These are phyloP conservation scores for Penicillium capsulatum DNA, from an alignment of 2,329 filamentous ascomycete genomes.

Conservation along the genomic window DNA sequence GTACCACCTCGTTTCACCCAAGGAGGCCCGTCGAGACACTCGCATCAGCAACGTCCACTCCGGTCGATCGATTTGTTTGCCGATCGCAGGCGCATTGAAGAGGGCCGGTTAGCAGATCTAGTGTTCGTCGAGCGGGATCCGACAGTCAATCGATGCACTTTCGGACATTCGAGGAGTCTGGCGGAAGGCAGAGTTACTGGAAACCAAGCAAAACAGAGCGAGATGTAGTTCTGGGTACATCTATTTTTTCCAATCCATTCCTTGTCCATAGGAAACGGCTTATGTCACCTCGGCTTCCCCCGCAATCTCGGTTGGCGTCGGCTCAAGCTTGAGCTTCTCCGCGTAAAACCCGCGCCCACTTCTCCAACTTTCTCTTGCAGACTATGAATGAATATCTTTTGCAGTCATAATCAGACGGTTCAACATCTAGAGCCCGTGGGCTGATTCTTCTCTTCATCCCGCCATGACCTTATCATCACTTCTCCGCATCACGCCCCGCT, in stretches of 20 bases:
- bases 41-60: conserved; percentile 7
- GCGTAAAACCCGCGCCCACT: conserved; percentile 4
- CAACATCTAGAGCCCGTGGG: too few species aligned
- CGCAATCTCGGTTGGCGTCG: conserved; percentile 39
- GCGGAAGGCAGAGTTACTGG: conserved; percentile 7
- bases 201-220: neutral
- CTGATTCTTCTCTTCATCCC: too few species aligned
- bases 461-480: conserved; percentile 37
- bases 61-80: conserved; percentile 4
- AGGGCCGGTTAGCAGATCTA: conserved; percentile 8
- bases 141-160: conserved; percentile 7
- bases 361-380: conserved; percentile 5
- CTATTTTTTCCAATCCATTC: too few species aligned
- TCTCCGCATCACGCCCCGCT: conserved; percentile 40
- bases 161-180: conserved; percentile 6
- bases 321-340: conserved; percentile 22
- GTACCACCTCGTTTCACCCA: neutral
- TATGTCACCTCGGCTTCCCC: conserved; percentile 22
- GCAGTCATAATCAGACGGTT: neutral
- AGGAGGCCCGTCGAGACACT: conserved; percentile 9
- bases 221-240: too few species aligned
- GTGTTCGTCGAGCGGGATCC: conserved; percentile 5
- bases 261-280: neutral
- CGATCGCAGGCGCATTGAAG: conserved; percentile 6
- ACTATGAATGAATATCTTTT: conserved; percentile 13